Evolutionary conservation across 2,329 filamentous ascomycete species (phyloP).

Genomic region (Mycosphaerella sp.): DNA sequence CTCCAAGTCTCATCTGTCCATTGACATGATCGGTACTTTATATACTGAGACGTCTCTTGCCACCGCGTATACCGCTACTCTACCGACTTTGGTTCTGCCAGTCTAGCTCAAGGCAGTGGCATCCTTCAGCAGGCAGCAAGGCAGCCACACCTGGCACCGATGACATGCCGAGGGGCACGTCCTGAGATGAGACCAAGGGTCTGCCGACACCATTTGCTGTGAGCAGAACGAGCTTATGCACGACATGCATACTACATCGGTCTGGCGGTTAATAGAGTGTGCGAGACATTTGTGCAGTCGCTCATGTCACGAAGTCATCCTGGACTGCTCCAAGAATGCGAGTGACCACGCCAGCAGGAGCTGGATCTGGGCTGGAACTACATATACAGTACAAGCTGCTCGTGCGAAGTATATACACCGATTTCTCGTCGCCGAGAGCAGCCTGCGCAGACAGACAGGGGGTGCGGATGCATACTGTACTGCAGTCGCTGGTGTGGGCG

Average conservation of each 20-base stretch:
- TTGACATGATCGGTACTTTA: neutral
- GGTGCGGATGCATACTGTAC: too few species aligned
- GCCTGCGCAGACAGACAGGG: too few species aligned
- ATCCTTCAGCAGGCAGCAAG: slow-evolving; percentile 10
- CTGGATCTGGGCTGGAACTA: too few species aligned
- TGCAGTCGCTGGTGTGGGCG: neutral
- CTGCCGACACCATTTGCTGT: slow-evolving; percentile 1
- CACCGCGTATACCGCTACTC: neutral
- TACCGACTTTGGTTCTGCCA: neutral
- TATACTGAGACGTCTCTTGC: neutral
- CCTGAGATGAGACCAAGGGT: neutral
- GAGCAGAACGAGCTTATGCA: slow-evolving; percentile 1
- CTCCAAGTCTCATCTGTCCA: neutral
- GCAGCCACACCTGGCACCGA: neutral
- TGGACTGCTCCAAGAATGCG: neutral
- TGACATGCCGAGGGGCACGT: too few species aligned
- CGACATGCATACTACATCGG: slow-evolving; percentile 1
- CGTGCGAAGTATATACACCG: too few species aligned
- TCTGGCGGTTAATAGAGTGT: neutral
- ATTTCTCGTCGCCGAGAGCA: too few species aligned
- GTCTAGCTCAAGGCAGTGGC: slow-evolving; percentile 2
- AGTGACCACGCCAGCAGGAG: too few species aligned
- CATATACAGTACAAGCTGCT: too few species aligned
- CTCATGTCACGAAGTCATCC: neutral
- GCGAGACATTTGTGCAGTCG: neutral